Percentiles rank a stretch among this genome's conserved stretches.
phyloP scores from a whole-genome alignment of 148 eudicot genomes.

The Rhododendron kiyosumense region DNA sequence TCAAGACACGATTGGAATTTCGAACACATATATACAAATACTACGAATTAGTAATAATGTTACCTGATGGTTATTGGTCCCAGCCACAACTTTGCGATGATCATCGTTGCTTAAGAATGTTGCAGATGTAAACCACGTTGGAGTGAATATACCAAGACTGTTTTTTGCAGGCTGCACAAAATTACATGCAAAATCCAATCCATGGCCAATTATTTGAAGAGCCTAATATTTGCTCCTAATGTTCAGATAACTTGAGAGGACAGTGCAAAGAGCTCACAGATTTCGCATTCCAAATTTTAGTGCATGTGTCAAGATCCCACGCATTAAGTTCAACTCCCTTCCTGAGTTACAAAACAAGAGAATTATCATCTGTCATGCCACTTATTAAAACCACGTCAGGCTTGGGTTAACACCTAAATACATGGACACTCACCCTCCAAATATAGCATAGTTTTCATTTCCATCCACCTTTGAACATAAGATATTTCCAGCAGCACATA shows the following conservation, averaged over 20 bases:
- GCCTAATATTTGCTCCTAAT: background rate
- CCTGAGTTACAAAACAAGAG: slow-evolving; percentile 30
- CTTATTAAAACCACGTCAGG: background rate
- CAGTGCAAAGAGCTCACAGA: slow-evolving; percentile 50
- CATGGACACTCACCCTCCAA: slow-evolving; percentile 69
- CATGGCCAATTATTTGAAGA: background rate
- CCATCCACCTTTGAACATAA: slow-evolving; percentile 59
- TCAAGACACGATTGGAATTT: background rate
- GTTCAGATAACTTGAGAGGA: background rate
- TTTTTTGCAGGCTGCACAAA: slow-evolving; percentile 72
- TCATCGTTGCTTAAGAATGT: slow-evolving; percentile 79
- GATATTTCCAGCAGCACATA: slow-evolving; percentile 59
- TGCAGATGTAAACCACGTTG: slow-evolving; percentile 81
- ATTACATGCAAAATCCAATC: slow-evolving; percentile 2
- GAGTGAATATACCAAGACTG: slow-evolving; percentile 84
- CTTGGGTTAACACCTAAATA: background rate
- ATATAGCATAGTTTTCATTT: slow-evolving; percentile 66
- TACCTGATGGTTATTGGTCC: slow-evolving; percentile 92
- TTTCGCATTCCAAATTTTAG: slow-evolving; percentile 79
- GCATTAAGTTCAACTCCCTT: slow-evolving; percentile 88
- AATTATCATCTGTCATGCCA: slow-evolving; percentile 7
- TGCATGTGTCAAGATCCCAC: slow-evolving; percentile 49
- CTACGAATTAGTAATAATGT: background rate
- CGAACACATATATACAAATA: background rate
- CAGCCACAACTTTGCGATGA: slow-evolving; percentile 89